phyloP scores from a whole-genome alignment of 2,329 filamentous ascomycete genomes.

The Xylaria sp. region DNA sequence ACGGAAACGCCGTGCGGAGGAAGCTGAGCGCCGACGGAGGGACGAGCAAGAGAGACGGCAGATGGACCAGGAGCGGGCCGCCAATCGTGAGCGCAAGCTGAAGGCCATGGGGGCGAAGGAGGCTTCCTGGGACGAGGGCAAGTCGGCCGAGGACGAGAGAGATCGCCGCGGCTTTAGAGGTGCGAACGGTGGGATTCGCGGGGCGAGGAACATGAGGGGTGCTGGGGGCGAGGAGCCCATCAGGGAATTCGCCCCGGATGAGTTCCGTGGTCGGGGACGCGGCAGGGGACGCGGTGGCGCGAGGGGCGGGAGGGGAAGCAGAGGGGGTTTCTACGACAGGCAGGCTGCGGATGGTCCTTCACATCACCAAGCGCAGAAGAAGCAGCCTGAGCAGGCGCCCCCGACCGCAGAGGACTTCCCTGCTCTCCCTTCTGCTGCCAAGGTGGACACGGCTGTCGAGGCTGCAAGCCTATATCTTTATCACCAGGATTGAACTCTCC shows the following conservation, averaged over 20 bases:
- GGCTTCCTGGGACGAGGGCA: slow-evolving; percentile 65
- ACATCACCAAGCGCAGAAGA: slow-evolving; percentile 20
- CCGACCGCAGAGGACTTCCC: slow-evolving; percentile 49
- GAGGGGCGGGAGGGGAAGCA: slow-evolving; percentile 39
- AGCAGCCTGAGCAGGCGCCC: slow-evolving; percentile 38
- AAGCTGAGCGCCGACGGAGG: slow-evolving; percentile 57
- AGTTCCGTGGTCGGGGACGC: slow-evolving; percentile 44
- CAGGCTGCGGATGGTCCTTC: slow-evolving; percentile 25
- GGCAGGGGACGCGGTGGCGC: slow-evolving; percentile 42
- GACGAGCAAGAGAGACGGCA: slow-evolving; percentile 58
- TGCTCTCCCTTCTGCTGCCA: slow-evolving; percentile 42
- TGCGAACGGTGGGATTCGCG: slow-evolving; percentile 48
- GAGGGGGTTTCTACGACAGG: slow-evolving; percentile 40
- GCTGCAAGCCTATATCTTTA: slow-evolving; percentile 32
- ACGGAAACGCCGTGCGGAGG: slow-evolving; percentile 56
- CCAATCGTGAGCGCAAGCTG: slow-evolving; percentile 65
- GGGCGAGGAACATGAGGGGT: slow-evolving; percentile 44
- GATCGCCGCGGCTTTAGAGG: slow-evolving; percentile 49
- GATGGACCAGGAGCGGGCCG: slow-evolving; percentile 64
- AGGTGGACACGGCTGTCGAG: slow-evolving; percentile 37
- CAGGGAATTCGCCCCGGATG: slow-evolving; percentile 42
- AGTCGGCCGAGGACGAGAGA: slow-evolving; percentile 50
- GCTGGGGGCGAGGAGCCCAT: slow-evolving; percentile 50
- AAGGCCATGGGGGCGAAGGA: slow-evolving; percentile 62
- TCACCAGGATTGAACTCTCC: slow-evolving; percentile 44